These are phyloP conservation scores for Lodderomyces elongisporus DNA, from an alignment of 1,139 yeast genomes.

Conservation along the genomic window DNA sequence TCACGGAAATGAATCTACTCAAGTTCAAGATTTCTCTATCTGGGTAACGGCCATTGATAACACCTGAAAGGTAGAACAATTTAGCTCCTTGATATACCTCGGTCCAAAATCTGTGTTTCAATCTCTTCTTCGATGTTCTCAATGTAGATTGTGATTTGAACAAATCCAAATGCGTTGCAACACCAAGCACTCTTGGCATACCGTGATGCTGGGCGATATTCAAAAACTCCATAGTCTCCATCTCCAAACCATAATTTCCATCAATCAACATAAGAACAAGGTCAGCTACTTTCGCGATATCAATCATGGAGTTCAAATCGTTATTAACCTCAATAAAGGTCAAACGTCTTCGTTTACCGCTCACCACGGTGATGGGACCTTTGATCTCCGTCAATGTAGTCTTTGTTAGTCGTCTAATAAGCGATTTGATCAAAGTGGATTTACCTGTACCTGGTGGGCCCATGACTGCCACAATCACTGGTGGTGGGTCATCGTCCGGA, in stretches of 20 bases:
- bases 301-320: slow-evolving; percentile 93
- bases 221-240: slow-evolving; percentile 99
- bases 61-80: slow-evolving; percentile 90
- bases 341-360: slow-evolving; percentile 88
- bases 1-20: slow-evolving; percentile 88
- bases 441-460: slow-evolving; percentile 99
- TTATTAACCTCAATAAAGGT: slow-evolving; percentile 92
- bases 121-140: slow-evolving; percentile 85
- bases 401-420: slow-evolving; percentile 86
- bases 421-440: slow-evolving; percentile 84
- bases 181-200: slow-evolving; percentile 95
- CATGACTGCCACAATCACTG: slow-evolving; percentile 91
- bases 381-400: slow-evolving; percentile 78
- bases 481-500: slow-evolving; percentile 97
- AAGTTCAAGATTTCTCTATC: slow-evolving; percentile 92
- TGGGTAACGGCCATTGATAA: slow-evolving; percentile 94
- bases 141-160: slow-evolving; percentile 87
- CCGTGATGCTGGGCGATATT: slow-evolving; percentile 97
- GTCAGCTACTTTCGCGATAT: slow-evolving; percentile 93
- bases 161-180: slow-evolving; percentile 91
- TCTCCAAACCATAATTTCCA: slow-evolving; percentile 97
- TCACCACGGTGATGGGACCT: slow-evolving; percentile 97
- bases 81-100: slow-evolving; percentile 99
- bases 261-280: slow-evolving; percentile 83
- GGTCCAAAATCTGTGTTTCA: slow-evolving; percentile 97